Conservation (phyloP, 345 rosid species). For the rapeseed (Brassica napus) region DNA sequence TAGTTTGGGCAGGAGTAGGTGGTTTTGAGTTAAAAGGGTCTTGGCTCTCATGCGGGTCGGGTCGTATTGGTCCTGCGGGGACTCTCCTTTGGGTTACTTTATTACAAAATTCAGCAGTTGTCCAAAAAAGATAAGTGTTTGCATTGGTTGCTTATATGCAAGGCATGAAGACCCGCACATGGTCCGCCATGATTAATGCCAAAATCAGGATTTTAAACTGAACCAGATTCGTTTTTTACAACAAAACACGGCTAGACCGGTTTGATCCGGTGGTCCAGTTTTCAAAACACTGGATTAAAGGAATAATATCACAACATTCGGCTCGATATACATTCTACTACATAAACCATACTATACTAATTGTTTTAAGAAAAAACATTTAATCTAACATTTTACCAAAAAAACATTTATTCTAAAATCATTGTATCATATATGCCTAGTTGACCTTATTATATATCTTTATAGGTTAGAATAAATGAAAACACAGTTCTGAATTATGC, state of each 20-base stretch:
- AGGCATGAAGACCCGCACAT: conserved; percentile 42
- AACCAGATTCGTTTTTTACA: too few relatives aligned
- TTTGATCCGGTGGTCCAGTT: too few relatives aligned
- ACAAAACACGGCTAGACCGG: too few relatives aligned
- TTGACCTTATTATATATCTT: conserved; percentile 1
- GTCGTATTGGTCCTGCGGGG: not conserved
- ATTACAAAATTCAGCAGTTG: not conserved
- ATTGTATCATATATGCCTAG: not conserved
- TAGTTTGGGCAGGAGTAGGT: not conserved
- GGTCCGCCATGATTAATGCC: conserved; percentile 39
- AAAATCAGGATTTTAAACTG: not conserved
- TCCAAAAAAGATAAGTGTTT: conserved; percentile 3
- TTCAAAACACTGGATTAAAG: too few relatives aligned
- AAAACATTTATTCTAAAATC: not conserved
- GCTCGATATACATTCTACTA: too few relatives aligned
- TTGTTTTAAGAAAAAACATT: too few relatives aligned
- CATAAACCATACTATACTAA: too few relatives aligned
- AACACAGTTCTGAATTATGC: conserved; percentile 28
- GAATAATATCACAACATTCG: too few relatives aligned
- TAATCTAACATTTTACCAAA: too few relatives aligned
- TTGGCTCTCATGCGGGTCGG: not conserved
- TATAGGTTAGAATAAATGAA: conserved; percentile 17
- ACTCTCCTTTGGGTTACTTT: not conserved
- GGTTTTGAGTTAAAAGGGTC: not conserved
- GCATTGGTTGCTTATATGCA: conserved; percentile 22